Percentiles rank a stretch among this genome's conserved stretches.
phyloP scores from a whole-genome alignment of 2,329 filamentous ascomycete species.

The Exophiala alcalophila region DNA sequence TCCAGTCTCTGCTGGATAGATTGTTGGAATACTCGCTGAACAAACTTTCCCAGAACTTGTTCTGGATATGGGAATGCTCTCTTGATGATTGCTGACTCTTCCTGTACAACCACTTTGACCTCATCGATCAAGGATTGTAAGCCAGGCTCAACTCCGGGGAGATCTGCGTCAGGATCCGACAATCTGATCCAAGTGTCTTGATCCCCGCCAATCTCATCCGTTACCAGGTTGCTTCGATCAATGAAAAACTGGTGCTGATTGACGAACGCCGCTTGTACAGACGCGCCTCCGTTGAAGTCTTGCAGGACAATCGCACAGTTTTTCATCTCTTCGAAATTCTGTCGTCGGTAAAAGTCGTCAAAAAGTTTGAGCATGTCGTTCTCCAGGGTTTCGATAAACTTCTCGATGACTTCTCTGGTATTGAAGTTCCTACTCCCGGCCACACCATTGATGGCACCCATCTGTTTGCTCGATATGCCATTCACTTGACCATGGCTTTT shows the following conservation, averaged over 20 bases:
- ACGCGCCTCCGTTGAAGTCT: constrained; percentile 94
- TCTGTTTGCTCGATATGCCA: constrained; percentile 35
- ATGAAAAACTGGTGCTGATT: constrained; percentile 99
- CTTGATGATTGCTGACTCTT: constrained; percentile 95
- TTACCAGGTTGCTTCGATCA: constrained; percentile 85
- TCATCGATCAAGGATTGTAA: constrained; percentile 91
- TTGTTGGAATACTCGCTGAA: constrained; percentile 95
- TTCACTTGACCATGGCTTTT: constrained; percentile 63
- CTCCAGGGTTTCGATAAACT: constrained; percentile 92
- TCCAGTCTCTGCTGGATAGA: constrained; percentile 95
- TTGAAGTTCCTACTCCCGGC: constrained; percentile 50
- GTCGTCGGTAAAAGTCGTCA: constrained; percentile 90
- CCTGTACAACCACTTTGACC: constrained; percentile 91
- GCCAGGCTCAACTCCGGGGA: constrained; percentile 86
- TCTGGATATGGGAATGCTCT: constrained; percentile 95
- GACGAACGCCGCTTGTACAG: constrained; percentile 92
- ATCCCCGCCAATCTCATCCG: constrained; percentile 68
- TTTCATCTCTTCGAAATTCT: constrained; percentile 97
- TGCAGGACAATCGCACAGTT: constrained; percentile 91
- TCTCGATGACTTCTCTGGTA: constrained; percentile 87
- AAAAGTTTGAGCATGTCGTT: constrained; percentile 95
- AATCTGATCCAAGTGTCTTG: constrained; percentile 81
- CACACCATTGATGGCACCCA: constrained; percentile 52
- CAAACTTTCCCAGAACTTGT: constrained; percentile 85
- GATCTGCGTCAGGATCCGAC: constrained; percentile 89